These are phyloP conservation scores for Penicillium antarcticum DNA, from an alignment of 495 filamentous ascomycete genomes.

Conservation along the genomic window DNA sequence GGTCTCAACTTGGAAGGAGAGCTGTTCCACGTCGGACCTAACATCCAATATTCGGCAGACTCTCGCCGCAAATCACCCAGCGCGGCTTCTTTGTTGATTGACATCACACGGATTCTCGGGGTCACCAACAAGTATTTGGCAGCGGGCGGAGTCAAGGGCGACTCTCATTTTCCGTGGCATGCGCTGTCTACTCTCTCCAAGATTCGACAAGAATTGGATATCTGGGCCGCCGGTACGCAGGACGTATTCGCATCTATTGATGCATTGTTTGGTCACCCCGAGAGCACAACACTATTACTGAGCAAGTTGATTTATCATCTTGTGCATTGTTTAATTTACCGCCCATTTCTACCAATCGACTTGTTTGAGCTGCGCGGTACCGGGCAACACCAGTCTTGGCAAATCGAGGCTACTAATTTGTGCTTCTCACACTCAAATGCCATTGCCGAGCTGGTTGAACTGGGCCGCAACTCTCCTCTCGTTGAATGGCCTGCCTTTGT, in stretches of 20 bases:
- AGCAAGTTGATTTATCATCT: conserved; percentile 83
- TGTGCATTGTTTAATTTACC: conserved; percentile 79
- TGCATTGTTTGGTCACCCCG: conserved; percentile 69
- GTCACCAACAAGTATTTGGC: conserved; percentile 82
- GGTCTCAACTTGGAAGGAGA: conserved; percentile 65
- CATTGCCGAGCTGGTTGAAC: conserved; percentile 77
- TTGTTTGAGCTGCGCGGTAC: conserved; percentile 71
- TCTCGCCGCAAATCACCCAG: conserved; percentile 65
- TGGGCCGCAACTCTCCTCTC: conserved; percentile 59
- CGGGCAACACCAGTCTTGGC: conserved; percentile 85
- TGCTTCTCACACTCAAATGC: conserved; percentile 87
- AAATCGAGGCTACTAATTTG: conserved; percentile 81
- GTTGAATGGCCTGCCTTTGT: conserved; percentile 83
- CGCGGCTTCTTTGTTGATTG: conserved; percentile 70
- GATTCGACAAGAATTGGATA: conserved; percentile 78
- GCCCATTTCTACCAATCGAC: conserved; percentile 81
- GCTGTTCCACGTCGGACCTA: conserved; percentile 70
- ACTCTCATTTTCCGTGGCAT: conserved; percentile 88
- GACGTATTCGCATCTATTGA: conserved; percentile 75
- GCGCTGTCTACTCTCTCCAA: conserved; percentile 78
- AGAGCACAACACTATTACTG: conserved; percentile 73
- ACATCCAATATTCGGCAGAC: conserved; percentile 64
- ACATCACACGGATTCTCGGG: conserved; percentile 76
- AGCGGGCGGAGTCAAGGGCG: conserved; percentile 80
- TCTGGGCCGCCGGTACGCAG: conserved; percentile 78